Evolutionary conservation across 768 basidiomycete genomes (phyloP).

Genomic region (Kwoniella dejecticola): DNA sequence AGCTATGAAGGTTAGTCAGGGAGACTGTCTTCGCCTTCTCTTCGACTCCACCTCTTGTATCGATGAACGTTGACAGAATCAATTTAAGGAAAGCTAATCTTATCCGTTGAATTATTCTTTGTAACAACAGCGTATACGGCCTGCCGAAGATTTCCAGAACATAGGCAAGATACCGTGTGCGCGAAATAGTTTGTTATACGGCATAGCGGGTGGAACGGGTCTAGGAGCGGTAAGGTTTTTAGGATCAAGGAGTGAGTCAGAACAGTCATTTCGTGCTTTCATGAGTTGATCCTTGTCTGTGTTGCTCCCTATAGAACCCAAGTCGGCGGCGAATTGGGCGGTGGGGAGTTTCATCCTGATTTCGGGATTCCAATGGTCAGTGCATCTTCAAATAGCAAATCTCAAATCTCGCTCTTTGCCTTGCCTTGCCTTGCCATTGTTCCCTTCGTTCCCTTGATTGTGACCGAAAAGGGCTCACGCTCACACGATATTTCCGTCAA

Average conservation of each 20-base stretch:
- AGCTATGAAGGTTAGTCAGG: slow-evolving; percentile 44
- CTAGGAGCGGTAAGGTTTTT: slow-evolving; percentile 49
- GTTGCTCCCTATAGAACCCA: slow-evolving; percentile 17
- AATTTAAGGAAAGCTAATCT: too few relatives aligned
- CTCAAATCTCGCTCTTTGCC: too few relatives aligned
- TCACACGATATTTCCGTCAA: background rate
- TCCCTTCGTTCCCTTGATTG: background rate
- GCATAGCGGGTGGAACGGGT: slow-evolving; percentile 50
- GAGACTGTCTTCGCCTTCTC: too few relatives aligned
- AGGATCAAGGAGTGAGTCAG: slow-evolving; percentile 42
- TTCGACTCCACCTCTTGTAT: too few relatives aligned
- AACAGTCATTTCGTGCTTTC: too few relatives aligned
- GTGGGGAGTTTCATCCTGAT: slow-evolving; percentile 49
- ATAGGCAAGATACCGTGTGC: slow-evolving; percentile 53
- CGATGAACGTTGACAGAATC: too few relatives aligned
- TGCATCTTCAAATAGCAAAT: background rate
- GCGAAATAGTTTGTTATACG: slow-evolving; percentile 48
- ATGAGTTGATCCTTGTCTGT: too few relatives aligned
- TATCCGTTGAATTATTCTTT: too few relatives aligned
- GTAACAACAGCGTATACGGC: slow-evolving; percentile 32
- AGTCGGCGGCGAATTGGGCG: slow-evolving; percentile 46
- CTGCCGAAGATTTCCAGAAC: slow-evolving; percentile 43
- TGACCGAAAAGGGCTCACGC: background rate
- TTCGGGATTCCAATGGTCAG: slow-evolving; percentile 46
- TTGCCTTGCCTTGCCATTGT: too few relatives aligned